Evolutionary conservation across 371 early-diverging fungal species (phyloP).

Genomic region (Mucor plumbeus): DNA sequence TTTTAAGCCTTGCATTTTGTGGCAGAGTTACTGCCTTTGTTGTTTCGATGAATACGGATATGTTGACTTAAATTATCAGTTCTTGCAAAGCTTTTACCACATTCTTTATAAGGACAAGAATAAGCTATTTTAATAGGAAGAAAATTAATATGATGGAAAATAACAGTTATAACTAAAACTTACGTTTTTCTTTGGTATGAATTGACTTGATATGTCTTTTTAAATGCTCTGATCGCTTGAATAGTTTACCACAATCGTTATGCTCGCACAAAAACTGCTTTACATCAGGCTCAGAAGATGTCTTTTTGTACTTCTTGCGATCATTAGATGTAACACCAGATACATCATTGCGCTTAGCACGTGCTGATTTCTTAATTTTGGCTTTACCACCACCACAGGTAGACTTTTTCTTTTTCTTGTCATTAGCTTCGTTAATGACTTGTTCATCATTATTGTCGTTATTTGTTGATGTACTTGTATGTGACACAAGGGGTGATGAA

Average conservation of each 20-base stretch:
- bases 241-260: slow-evolving; percentile 72
- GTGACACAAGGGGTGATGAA: slow-evolving; percentile 4
- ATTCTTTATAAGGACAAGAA: slow-evolving; percentile 67
- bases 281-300: slow-evolving; percentile 1
- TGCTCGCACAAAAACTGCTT: slow-evolving; percentile 53
- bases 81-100: slow-evolving; percentile 81
- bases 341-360: slow-evolving; percentile 15
- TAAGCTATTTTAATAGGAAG: slow-evolving; percentile 49
- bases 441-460: not conserved
- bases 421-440: not conserved
- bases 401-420: not conserved
- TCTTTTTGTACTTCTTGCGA: slow-evolving; percentile 1
- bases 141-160: not conserved
- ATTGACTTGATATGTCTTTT: slow-evolving; percentile 78
- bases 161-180: slow-evolving; percentile 18
- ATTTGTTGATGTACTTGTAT: not conserved
- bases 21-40: not conserved
- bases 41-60: slow-evolving; percentile 63
- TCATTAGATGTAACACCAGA: not conserved
- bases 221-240: slow-evolving; percentile 85
- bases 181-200: slow-evolving; percentile 63
- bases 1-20: not conserved
- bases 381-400: slow-evolving; percentile 6
- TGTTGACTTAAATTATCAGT: slow-evolving; percentile 85
- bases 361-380: slow-evolving; percentile 6